phyloP scores from a whole-genome alignment of 108 stramenopile species.

The Skeletonema marinoi region DNA sequence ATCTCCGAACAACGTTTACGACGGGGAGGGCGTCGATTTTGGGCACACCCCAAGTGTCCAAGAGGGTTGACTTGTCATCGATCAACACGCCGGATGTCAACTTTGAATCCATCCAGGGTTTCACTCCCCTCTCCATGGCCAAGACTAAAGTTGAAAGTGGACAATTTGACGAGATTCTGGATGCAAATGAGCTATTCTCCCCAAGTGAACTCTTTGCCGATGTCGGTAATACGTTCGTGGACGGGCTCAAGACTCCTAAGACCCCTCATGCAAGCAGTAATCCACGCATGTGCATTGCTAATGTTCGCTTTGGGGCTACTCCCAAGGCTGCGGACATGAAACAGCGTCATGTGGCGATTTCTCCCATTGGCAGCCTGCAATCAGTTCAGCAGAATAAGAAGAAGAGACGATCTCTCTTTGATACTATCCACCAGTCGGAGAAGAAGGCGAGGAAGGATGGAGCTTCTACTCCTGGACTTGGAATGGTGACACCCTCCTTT shows the following conservation, averaged over 20 bases:
- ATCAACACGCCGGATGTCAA: slow-evolving; percentile 34
- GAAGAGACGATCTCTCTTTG: slow-evolving; percentile 35
- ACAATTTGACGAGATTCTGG: slow-evolving; percentile 7
- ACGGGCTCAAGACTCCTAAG: slow-evolving; percentile 37
- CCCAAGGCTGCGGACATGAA: slow-evolving; percentile 12
- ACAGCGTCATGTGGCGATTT: slow-evolving; percentile 42
- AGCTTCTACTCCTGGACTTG: slow-evolving; percentile 8
- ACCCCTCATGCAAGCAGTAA: slow-evolving; percentile 44
- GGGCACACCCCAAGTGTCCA: slow-evolving; percentile 28
- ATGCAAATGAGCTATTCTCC: not conserved
- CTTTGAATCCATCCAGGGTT: slow-evolving; percentile 27
- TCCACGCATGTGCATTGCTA: slow-evolving; percentile 42
- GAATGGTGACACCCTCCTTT: slow-evolving; percentile 33
- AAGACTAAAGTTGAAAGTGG: slow-evolving; percentile 2
- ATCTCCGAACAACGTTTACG: slow-evolving; percentile 31
- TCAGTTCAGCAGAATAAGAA: slow-evolving; percentile 15
- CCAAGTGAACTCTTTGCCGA: slow-evolving; percentile 8
- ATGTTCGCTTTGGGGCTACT: slow-evolving; percentile 44
- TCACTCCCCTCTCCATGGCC: slow-evolving; percentile 37
- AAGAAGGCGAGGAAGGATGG: slow-evolving; percentile 15
- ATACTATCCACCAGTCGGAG: slow-evolving; percentile 1
- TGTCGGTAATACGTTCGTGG: slow-evolving; percentile 9
- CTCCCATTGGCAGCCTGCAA: slow-evolving; percentile 27
- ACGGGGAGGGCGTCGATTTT: slow-evolving; percentile 33
- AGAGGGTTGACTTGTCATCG: slow-evolving; percentile 14